Evolutionary conservation across 2,329 filamentous ascomycete genomes (phyloP), one percentile per base, ranked within the genome.

Genomic region (Ophiosphaerella herpotricha): DNA sequence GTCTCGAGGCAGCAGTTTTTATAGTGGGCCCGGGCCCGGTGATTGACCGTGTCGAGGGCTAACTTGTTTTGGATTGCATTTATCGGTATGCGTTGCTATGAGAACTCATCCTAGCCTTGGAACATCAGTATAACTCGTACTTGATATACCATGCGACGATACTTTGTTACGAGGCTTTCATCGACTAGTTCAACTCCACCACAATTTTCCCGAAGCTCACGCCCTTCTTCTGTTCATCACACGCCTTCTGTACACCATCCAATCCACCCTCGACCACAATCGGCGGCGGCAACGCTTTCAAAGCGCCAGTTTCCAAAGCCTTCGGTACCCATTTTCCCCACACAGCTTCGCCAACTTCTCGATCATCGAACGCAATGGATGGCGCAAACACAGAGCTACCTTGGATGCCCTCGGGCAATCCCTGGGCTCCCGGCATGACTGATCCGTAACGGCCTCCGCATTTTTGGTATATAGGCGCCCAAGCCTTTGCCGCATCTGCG

Each of bases 131-230:
- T 2, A 29, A 29, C 3, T 29, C 26, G 11, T 29, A 29, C 11
- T 11, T 29, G 11, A 29, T 8, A 11, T 11, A 29, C 11, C 6
- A 21, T 29, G 11, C 26, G 26, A 29, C 3, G 6, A 29, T 29
- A 11, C 26, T 3, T 11, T 11, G 11, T 29, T 29, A 29, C 11
- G 7, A 11, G 11, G 5, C 11, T 5, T 11, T 29, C 26, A 29
- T 7, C 7, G 11, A 29, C 26, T 11, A 29, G 5, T 29, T 26
- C 59, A 64, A 41, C 26, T 63, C 61, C 16, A 72, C 54, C 16
- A 72, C 69, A 43, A 71, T 54, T 58, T 71, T 71, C n/a, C 54
- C 55, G 46, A 66, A 71, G 46, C 68, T 71, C 18, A 71, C 62
- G 7, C 68, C 69, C 46, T 66, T 57, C 54, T 62, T 67, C 49